These are phyloP conservation scores for Penicillium psychrosexuale DNA, from an alignment of 2,329 filamentous ascomycete genomes.

Conservation along the genomic window DNA sequence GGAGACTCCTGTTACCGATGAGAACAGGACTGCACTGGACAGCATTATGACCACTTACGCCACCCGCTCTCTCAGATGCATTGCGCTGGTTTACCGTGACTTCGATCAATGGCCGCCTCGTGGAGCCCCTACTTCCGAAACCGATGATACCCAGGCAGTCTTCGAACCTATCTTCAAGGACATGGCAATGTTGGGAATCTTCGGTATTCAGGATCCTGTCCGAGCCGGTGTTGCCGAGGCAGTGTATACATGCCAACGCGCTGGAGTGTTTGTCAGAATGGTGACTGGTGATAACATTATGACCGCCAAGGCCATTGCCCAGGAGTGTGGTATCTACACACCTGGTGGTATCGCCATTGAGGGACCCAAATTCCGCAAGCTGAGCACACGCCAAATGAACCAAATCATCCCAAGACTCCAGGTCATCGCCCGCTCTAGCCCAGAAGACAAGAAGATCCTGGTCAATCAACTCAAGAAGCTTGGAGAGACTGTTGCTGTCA, in stretches of 20 bases:
- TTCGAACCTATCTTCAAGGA: constrained; percentile 66
- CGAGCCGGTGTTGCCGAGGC: constrained; percentile 71
- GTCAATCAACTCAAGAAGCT: constrained; percentile 69
- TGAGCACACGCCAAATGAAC: constrained; percentile 63
- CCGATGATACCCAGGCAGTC: constrained; percentile 59
- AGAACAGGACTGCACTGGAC: constrained; percentile 59
- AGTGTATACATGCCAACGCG: constrained; percentile 68
- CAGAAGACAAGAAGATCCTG: constrained; percentile 72
- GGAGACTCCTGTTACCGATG: constrained; percentile 52
- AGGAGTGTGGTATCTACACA: constrained; percentile 72
- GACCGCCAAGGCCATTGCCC: constrained; percentile 74
- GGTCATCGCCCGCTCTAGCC: constrained; percentile 70
- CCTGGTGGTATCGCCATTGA: constrained; percentile 70
- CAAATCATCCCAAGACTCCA: constrained; percentile 67
- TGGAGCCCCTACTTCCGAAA: constrained; percentile 54
- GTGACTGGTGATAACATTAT: constrained; percentile 80
- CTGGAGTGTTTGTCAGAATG: constrained; percentile 79
- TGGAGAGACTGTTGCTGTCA: constrained; percentile 76
- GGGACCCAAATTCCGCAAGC: constrained; percentile 72
- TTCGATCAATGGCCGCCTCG: constrained; percentile 81
- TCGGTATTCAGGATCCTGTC: constrained; percentile 78
- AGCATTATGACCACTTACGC: constrained; percentile 74
- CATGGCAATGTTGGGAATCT: constrained; percentile 67
- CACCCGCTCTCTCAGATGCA: constrained; percentile 74
- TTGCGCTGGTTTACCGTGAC: constrained; percentile 78